phyloP scores from a whole-genome alignment of 2,329 filamentous ascomycete genomes.

The Pseudogymnoascus sp. region DNA sequence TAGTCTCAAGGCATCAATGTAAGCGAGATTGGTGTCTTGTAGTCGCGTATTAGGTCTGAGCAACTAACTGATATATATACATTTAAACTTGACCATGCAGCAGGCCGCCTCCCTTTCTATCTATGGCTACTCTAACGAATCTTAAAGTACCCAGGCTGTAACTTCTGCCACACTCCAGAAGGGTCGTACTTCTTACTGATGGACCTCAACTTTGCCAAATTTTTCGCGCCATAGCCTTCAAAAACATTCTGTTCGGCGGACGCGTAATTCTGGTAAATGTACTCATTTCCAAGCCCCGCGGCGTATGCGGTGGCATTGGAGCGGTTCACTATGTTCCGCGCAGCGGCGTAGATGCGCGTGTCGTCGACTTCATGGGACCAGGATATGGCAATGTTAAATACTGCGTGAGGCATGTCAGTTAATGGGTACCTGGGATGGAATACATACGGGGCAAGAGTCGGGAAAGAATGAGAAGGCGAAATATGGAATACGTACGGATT shows the following conservation, averaged over 20 bases:
- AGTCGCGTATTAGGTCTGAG: background rate
- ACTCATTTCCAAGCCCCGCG: constrained; percentile 29
- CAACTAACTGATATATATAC: background rate
- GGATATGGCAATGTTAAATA: constrained; percentile 19
- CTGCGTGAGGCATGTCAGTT: background rate
- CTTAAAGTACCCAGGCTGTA: constrained; percentile 35
- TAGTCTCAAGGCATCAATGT: background rate
- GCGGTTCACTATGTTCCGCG: constrained; percentile 22
- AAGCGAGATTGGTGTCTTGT: background rate
- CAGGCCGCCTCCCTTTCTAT: background rate
- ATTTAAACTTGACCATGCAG: background rate
- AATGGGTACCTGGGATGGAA: constrained; percentile 15
- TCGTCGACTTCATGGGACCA: constrained; percentile 29
- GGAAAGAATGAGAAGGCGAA: constrained; percentile 18
- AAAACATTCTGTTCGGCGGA: constrained; percentile 29
- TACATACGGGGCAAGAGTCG: constrained; percentile 18
- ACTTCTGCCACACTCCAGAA: constrained; percentile 20
- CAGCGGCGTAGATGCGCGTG: constrained; percentile 23
- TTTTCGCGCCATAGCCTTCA: constrained; percentile 28
- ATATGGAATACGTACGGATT: constrained; percentile 14
- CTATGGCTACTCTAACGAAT: constrained; percentile 15
- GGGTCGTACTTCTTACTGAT: constrained; percentile 23
- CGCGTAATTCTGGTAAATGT: constrained; percentile 35
- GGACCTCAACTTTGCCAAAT: constrained; percentile 22
- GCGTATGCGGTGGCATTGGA: constrained; percentile 24